Evolutionary conservation across 306 rosid genomes (phyloP).

Genomic region (Pterocarpus santalinus): DNA sequence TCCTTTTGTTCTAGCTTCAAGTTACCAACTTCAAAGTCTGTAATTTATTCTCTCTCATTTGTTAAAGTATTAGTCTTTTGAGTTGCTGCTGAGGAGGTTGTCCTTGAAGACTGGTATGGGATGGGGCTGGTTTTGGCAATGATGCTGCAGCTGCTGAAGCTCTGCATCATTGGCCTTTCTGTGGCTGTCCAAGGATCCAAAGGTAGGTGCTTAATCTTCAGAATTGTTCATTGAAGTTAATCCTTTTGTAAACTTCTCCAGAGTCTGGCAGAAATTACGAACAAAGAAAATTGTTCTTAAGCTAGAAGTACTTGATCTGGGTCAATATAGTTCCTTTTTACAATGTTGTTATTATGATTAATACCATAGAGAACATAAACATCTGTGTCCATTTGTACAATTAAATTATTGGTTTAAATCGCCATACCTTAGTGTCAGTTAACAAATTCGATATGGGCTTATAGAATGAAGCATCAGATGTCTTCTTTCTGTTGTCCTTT

Average conservation of each 20-base stretch:
- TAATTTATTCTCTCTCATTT: conserved; percentile 48
- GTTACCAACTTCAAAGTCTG: conserved; percentile 49
- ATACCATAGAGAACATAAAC: not conserved
- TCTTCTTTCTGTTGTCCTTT: conserved; percentile 23
- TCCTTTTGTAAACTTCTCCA: conserved; percentile 27
- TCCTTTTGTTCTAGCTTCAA: conserved; percentile 66
- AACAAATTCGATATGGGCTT: not conserved
- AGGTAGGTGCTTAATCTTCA: conserved; percentile 57
- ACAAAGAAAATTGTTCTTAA: not conserved
- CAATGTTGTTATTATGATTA: conserved; percentile 19
- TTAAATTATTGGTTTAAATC: conserved; percentile 15
- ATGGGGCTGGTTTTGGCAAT: conserved; percentile 60
- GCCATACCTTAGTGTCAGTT: not conserved
- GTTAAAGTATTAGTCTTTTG: conserved; percentile 35
- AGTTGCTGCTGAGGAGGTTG: conserved; percentile 46
- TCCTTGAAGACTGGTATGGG: conserved; percentile 58
- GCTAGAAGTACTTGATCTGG: conserved; percentile 7
- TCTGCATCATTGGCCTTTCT: conserved; percentile 59
- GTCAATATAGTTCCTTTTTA: not conserved
- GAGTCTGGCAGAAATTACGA: not conserved
- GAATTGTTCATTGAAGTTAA: conserved; percentile 31
- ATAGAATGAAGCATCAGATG: not conserved
- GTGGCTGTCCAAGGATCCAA: conserved; percentile 64
- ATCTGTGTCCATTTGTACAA: not conserved
- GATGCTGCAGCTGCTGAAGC: conserved; percentile 61